Evolutionary conservation across 306 rosid species (phyloP).

Genomic region (Ammopiptanthus mongolicus): DNA sequence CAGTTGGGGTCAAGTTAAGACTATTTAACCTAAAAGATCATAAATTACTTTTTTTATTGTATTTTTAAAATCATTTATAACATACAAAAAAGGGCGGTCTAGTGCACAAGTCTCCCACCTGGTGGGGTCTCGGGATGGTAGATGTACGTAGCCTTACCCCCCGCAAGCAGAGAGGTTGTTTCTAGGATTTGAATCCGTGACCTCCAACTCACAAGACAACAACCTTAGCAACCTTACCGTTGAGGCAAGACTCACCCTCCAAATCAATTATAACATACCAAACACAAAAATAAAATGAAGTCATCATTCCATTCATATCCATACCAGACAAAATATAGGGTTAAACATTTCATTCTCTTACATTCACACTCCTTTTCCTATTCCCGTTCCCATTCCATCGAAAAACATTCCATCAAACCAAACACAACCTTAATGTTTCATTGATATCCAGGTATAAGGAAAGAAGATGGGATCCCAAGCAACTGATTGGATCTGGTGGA

Average conservation of each 20-base stretch:
- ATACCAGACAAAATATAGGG: not conserved
- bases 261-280: not conserved
- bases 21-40: not conserved
- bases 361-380: not conserved
- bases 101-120: no score
- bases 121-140: no score
- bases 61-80: not conserved
- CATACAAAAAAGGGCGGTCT: no score
- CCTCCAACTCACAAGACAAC: no score
- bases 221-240: no score
- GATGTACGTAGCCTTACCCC: no score
- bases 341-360: not conserved
- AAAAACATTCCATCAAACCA: not conserved
- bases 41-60: no score
- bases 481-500: constrained; percentile 90
- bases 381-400: not conserved
- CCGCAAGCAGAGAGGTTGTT: no score
- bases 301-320: not conserved
- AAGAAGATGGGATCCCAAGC: constrained; percentile 86
- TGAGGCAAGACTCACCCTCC: no score
- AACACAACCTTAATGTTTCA: not conserved
- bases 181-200: no score
- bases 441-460: constrained; percentile 74
- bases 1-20: not conserved
- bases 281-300: not conserved